phyloP scores from a whole-genome alignment of 495 filamentous ascomycete genomes.

The Penicillium crystallinum region DNA sequence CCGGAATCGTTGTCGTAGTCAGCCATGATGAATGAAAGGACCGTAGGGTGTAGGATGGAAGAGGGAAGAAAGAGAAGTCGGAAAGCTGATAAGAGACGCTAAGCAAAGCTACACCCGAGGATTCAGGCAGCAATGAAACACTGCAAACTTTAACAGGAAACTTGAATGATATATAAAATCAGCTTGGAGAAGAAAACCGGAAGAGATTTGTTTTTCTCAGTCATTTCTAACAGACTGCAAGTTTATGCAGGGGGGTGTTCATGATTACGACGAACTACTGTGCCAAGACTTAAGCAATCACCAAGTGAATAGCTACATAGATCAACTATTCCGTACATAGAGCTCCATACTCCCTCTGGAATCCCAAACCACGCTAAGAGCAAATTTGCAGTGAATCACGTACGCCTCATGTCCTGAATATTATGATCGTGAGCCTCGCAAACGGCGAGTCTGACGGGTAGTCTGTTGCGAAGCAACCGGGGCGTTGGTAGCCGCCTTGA shows the following conservation, averaged over 20 bases:
- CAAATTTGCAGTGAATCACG: conserved; percentile 10
- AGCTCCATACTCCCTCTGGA: not conserved
- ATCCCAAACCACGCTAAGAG: not conserved
- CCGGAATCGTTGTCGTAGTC: conserved; percentile 85
- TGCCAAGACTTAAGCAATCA: not conserved
- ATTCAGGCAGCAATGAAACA: conserved; percentile 5
- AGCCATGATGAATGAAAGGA: conserved; percentile 35
- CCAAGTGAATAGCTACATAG: not conserved
- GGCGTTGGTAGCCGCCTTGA: not conserved
- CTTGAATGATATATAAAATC: not conserved
- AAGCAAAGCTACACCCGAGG: conserved; percentile 16
- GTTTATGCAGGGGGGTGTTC: not conserved
- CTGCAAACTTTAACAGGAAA: not conserved
- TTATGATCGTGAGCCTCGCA: conserved; percentile 31
- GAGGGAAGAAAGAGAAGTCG: conserved; percentile 19
- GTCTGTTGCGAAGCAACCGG: conserved; percentile 19
- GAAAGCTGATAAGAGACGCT: conserved; percentile 25
- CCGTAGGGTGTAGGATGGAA: conserved; percentile 13
- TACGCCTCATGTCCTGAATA: conserved; percentile 13
- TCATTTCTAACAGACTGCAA: not conserved
- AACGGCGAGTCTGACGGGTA: conserved; percentile 37
- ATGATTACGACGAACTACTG: not conserved
- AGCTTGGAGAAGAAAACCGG: not conserved
- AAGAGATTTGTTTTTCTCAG: not conserved
- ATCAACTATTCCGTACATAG: not conserved